Conservation (phyloP, 192 early-diverging fungal species). For the Cetraspora pellucida region DNA sequence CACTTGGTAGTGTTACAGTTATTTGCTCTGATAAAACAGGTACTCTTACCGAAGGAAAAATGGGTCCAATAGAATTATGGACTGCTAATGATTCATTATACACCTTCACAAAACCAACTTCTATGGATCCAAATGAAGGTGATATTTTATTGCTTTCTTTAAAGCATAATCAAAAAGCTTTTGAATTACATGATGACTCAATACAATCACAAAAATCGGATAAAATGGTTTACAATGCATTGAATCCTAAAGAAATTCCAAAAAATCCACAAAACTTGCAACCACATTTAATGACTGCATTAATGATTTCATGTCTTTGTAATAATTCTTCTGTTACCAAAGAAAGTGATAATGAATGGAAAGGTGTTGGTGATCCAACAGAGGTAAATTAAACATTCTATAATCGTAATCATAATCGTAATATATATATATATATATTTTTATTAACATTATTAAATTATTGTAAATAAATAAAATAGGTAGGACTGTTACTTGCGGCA, state of each 20-base stretch:
- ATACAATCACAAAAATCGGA: neutral
- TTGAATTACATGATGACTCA: neutral
- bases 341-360: slow-evolving; percentile 63
- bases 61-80: slow-evolving; percentile 88
- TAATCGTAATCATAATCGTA: neutral
- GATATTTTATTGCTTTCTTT: slow-evolving; percentile 36
- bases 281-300: slow-evolving; percentile 55
- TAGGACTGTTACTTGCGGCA: slow-evolving; percentile 80
- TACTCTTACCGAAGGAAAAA: slow-evolving; percentile 97
- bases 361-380: slow-evolving; percentile 89
- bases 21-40: slow-evolving; percentile 99
- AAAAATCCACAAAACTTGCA: slow-evolving; percentile 50
- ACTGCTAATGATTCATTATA: slow-evolving; percentile 69
- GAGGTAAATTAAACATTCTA: slow-evolving; percentile 58
- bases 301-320: slow-evolving; percentile 81
- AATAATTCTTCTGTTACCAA: slow-evolving; percentile 80
- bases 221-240: slow-evolving; percentile 27
- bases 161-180: slow-evolving; percentile 2
- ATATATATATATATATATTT: too few relatives aligned
- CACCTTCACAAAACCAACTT: slow-evolving; percentile 64
- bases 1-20: slow-evolving; percentile 90
- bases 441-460: neutral
- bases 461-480: neutral
- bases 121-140: slow-evolving; percentile 54
- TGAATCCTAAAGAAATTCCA: slow-evolving; percentile 45